These are phyloP conservation scores for Sporothrix euskadiensis DNA, from an alignment of 2,329 filamentous ascomycete genomes.

Conservation along the genomic window DNA sequence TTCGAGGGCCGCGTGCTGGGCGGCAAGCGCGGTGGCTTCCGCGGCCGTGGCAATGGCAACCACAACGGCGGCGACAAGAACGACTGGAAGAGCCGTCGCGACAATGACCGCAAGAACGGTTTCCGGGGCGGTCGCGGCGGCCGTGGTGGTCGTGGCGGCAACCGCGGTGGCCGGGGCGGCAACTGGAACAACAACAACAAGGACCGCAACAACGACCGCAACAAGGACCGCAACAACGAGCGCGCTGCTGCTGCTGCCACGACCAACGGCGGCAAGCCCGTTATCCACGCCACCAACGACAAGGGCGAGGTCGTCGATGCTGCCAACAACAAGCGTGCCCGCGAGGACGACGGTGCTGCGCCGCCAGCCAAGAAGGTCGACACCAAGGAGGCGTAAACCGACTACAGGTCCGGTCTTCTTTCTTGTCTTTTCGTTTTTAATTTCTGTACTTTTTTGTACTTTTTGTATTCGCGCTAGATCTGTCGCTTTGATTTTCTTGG, in stretches of 20 bases:
- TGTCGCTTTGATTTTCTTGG: neutral
- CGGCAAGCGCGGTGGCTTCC: constrained; percentile 44
- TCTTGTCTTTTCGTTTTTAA: neutral
- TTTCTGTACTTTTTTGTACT: neutral
- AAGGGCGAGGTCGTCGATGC: constrained; percentile 39
- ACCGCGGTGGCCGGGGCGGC: constrained; percentile 38
- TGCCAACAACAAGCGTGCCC: constrained; percentile 55
- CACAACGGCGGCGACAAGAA: constrained; percentile 46
- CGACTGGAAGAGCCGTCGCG: constrained; percentile 66
- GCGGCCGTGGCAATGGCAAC: constrained; percentile 43
- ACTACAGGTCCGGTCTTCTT: neutral
- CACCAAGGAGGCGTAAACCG: constrained; percentile 43
- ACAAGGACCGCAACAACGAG: constrained; percentile 36
- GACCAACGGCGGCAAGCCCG: constrained; percentile 41
- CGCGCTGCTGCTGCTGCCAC: constrained; percentile 30
- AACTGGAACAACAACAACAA: constrained; percentile 41
- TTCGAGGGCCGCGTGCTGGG: constrained; percentile 50
- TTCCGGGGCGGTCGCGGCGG: constrained; percentile 50
- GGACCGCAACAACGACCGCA: constrained; percentile 33
- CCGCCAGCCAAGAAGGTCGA: constrained; percentile 65
- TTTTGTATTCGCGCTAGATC: neutral
- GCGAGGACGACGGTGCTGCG: constrained; percentile 50
- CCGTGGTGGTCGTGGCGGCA: constrained; percentile 43
- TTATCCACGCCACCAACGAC: constrained; percentile 48
- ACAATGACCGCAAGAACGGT: constrained; percentile 62